These are phyloP conservation scores for Eutypella sp. DNA, from an alignment of 2,329 filamentous ascomycete species.

Conservation along the genomic window DNA sequence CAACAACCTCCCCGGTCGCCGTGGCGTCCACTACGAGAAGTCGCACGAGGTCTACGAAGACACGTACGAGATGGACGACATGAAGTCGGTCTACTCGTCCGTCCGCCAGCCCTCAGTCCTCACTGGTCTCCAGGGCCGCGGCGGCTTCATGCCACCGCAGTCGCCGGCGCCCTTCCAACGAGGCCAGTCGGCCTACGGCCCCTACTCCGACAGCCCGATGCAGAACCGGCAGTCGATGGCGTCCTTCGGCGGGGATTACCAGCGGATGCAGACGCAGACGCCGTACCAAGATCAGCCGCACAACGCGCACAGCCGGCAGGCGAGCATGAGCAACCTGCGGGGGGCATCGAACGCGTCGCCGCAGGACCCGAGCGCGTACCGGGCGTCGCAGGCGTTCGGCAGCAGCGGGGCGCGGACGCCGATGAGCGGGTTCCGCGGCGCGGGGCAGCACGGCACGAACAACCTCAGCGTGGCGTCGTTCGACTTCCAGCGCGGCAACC, in stretches of 20 bases:
- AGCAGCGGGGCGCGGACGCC: constrained; percentile 42
- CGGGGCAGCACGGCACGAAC: no score
- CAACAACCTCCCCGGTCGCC: constrained; percentile 88
- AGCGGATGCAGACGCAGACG: constrained; percentile 40
- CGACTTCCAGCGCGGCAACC: constrained; percentile 53
- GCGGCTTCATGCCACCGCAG: constrained; percentile 74
- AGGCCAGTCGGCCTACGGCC: constrained; percentile 38
- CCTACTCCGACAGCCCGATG: constrained; percentile 48
- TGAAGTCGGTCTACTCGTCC: constrained; percentile 93
- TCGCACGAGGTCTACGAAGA: constrained; percentile 61
- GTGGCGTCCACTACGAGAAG: constrained; percentile 67
- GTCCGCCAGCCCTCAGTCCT: constrained; percentile 84
- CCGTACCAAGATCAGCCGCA: constrained; percentile 53
- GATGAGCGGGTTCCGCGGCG: constrained; percentile 33
- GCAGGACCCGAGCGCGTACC: constrained; percentile 32
- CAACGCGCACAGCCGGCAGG: constrained; percentile 36
- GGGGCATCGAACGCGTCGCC: constrained; percentile 44
- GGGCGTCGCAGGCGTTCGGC: constrained; percentile 43
- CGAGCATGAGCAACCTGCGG: constrained; percentile 59
- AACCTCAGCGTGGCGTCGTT: constrained; percentile 50
- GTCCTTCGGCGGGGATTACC: constrained; percentile 51
- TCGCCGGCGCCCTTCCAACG: constrained; percentile 69
- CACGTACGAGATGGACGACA: constrained; percentile 95
- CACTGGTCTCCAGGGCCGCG: constrained; percentile 70
- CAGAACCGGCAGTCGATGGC: constrained; percentile 67